Base-by-base conservation (phyloP, 2,329 filamentous ascomycete species). In the Dactylellina cionopaga region DNA sequence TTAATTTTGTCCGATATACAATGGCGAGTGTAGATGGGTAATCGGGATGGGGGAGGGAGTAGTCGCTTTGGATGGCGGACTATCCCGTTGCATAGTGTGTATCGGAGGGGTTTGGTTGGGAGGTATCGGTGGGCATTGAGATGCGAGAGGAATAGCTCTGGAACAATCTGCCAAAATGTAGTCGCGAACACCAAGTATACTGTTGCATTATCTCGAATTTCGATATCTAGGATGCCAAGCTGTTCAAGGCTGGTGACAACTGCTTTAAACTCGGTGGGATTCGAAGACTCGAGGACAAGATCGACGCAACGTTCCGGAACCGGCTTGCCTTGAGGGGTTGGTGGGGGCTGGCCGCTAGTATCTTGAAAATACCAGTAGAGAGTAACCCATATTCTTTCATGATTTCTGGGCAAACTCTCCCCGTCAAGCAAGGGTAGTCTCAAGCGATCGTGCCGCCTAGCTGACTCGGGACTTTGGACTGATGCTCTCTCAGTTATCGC, bases 111-210 rank as follows among this genome's bases (percentile, higher is more conserved):
- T 1, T 90, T 84, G 0, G 93, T 92, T 10, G 69, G 44, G 25
- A 62, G 17, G 46, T 66, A 59, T 55, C 54, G 56, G 13, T 66
- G 41, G 19, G 54, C 35, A 35, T 71, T 59, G 17, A 70, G 33
- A 1, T 43, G 43, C 3, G 41, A 96, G 47, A 98, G 87, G 79
- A 96, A 98, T 54, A 96, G 85, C 4, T 92, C 87, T 0, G 91
- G 87, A 41, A 96, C 92, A 2, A 95, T 85, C 81, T 98, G 95
- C 95, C 95, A 99, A 81, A 97, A 99, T 77, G 88, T 27, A 24
- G 37, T 60, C 3, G 59, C 59, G 31, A 65, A 72, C 7, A 55
- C 68, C 19, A 65, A n/a, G 37, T 44, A 31, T 11, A 41, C 52
- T 11, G 29, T 13, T 22, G 10, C 25, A n/a, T 24, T 46, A 6